These are phyloP conservation scores for Yarrowia sp. DNA, from an alignment of 805 yeast species.

Conservation along the genomic window DNA sequence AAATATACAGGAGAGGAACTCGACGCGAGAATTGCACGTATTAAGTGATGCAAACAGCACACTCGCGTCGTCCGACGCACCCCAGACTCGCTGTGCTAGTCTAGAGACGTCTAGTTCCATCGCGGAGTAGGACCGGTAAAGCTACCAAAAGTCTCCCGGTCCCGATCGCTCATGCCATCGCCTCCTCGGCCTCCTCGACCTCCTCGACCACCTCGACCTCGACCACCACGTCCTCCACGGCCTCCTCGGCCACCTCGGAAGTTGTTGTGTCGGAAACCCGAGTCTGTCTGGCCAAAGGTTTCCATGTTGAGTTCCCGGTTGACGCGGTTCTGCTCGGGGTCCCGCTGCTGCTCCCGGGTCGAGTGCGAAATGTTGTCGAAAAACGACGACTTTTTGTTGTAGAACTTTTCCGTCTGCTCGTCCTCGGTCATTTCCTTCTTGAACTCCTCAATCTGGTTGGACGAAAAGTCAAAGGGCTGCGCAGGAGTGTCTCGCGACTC, in stretches of 20 bases:
- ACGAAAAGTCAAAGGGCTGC: constrained; percentile 12
- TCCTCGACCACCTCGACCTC: constrained; percentile 40
- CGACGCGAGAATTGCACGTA: no score
- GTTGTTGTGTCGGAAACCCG: constrained; percentile 32
- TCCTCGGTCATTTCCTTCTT: constrained; percentile 29
- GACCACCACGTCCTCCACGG: constrained; percentile 50
- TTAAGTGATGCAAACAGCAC: no score
- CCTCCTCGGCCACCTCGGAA: constrained; percentile 49
- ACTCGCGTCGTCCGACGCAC: no score
- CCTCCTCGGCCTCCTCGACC: constrained; percentile 40
- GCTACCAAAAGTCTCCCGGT: constrained; percentile 22
- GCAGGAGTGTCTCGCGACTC: neutral
- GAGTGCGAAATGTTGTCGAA: constrained; percentile 82
- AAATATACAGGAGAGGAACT: neutral
- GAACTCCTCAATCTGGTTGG: constrained; percentile 15
- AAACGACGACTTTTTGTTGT: constrained; percentile 80
- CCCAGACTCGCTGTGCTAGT: neutral
- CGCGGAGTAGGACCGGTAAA: neutral
- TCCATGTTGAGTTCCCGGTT: constrained; percentile 63
- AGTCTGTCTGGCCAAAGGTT: constrained; percentile 67
- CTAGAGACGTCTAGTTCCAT: neutral
- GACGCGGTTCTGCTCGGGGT: constrained; percentile 42
- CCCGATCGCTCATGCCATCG: constrained; percentile 20
- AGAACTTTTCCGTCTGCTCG: constrained; percentile 40
- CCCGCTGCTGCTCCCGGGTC: constrained; percentile 34